These are phyloP conservation scores for Talaromyces liani DNA, from an alignment of 495 filamentous ascomycete species.

Conservation along the genomic window DNA sequence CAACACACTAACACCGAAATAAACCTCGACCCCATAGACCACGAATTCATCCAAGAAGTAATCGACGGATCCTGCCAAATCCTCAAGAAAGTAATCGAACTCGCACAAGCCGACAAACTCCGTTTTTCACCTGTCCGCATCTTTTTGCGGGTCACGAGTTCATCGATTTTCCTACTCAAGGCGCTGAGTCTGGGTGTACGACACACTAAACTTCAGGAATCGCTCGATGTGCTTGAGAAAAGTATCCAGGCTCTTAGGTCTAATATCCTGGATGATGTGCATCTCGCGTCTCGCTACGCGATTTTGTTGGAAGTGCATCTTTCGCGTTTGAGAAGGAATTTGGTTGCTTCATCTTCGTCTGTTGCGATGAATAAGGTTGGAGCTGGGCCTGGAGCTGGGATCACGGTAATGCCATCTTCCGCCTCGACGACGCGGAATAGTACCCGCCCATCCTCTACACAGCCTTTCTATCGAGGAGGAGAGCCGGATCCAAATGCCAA, in stretches of 20 bases:
- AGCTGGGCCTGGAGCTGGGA: neutral
- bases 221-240: constrained; percentile 40
- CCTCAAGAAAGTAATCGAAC: constrained; percentile 36
- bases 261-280: constrained; percentile 46
- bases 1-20: constrained; percentile 25
- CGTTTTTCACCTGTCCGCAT: constrained; percentile 46
- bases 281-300: constrained; percentile 45
- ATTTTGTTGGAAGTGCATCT: constrained; percentile 43
- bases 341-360: constrained; percentile 25
- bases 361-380: neutral
- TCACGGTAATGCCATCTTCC: neutral
- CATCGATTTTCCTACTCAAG: constrained; percentile 48
- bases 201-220: constrained; percentile 39
- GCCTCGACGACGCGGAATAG: neutral
- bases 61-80: constrained; percentile 47
- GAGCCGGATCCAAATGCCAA: neutral
- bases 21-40: constrained; percentile 46
- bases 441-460: constrained; percentile 5
- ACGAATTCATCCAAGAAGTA: constrained; percentile 50
- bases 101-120: constrained; percentile 33
- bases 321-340: constrained; percentile 33
- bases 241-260: constrained; percentile 40
- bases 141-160: constrained; percentile 43
- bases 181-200: constrained; percentile 43
- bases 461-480: neutral